Percentiles rank a stretch among this genome's conserved stretches.
Evolutionary conservation across 2,329 filamentous ascomycete genomes (phyloP).

Genomic region (Microdochium nivale): DNA sequence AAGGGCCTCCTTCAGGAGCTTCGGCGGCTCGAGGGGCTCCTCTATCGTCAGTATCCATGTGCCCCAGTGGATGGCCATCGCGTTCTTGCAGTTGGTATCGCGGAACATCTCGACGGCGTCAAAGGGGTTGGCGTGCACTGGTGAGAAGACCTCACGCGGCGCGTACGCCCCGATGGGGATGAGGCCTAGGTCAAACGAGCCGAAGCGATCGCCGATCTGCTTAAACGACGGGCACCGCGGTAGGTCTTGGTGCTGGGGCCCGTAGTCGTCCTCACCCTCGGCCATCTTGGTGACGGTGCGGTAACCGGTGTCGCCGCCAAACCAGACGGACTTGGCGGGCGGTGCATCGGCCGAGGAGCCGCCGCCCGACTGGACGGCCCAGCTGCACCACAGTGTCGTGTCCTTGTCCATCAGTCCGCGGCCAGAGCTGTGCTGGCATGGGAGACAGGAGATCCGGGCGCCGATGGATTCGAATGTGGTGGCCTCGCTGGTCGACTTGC

Average conservation of each 20-base stretch:
- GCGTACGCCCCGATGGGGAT: slow-evolving; percentile 91
- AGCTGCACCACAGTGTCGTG: slow-evolving; percentile 80
- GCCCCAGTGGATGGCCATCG: slow-evolving; percentile 89
- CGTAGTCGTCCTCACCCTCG: slow-evolving; percentile 60
- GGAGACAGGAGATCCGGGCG: slow-evolving; percentile 69
- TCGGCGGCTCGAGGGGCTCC: slow-evolving; percentile 75
- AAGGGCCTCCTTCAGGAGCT: slow-evolving; percentile 63
- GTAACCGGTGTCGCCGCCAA: slow-evolving; percentile 88
- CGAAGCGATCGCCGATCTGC: slow-evolving; percentile 70
- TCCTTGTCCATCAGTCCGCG: slow-evolving; percentile 61
- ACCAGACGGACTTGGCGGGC: slow-evolving; percentile 67
- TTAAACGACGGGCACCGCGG: slow-evolving; percentile 78
- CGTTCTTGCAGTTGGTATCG: slow-evolving; percentile 69
- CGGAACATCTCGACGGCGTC: slow-evolving; percentile 85
- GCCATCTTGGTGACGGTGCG: slow-evolving; percentile 62
- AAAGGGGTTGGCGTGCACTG: slow-evolving; percentile 78
- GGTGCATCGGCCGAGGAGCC: neutral
- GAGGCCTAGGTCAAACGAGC: slow-evolving; percentile 83
- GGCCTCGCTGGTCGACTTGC: slow-evolving; percentile 17
- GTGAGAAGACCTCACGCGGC: slow-evolving; percentile 63
- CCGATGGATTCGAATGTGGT: slow-evolving; percentile 42
- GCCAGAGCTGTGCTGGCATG: slow-evolving; percentile 74
- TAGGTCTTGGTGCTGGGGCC: slow-evolving; percentile 52
- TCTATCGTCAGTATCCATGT: slow-evolving; percentile 82
- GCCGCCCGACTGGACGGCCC: slow-evolving; percentile 67